Percentiles rank a stretch among this genome's conserved stretches.
Conservation (phyloP, 75 land plant genomes). For the Cryptomeria japonica region DNA sequence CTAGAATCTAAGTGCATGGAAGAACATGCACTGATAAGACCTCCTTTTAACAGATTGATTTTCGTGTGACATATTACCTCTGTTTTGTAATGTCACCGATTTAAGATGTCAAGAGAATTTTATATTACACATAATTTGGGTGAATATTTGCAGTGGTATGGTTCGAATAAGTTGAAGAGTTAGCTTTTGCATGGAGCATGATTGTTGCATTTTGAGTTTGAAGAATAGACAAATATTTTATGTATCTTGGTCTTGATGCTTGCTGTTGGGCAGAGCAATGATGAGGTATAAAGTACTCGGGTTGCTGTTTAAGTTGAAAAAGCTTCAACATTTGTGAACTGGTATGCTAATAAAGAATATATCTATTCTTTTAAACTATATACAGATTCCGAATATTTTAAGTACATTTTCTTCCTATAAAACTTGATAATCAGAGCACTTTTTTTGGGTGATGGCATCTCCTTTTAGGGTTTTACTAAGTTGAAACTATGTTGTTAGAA, state of each 20-base stretch:
- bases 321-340: not conserved
- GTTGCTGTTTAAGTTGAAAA: not conserved
- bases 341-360: not conserved
- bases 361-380: not conserved
- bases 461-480: not conserved
- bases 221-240: not conserved
- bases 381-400: not conserved
- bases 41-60: not conserved
- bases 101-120: not conserved
- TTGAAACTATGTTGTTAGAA: not conserved
- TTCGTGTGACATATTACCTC: not conserved
- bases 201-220: not conserved
- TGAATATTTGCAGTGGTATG: not conserved
- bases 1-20: not conserved
- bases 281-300: not conserved
- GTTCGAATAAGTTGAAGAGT: not conserved
- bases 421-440: not conserved
- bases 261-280: not conserved
- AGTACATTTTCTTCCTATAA: not conserved
- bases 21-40: not conserved
- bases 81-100: not conserved
- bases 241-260: not conserved
- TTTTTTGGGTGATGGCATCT: not conserved
- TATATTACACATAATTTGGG: not conserved
- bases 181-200: not conserved